Evolutionary conservation across 495 filamentous ascomycete species (phyloP).

Genomic region (Penicilliopsis zonata): DNA sequence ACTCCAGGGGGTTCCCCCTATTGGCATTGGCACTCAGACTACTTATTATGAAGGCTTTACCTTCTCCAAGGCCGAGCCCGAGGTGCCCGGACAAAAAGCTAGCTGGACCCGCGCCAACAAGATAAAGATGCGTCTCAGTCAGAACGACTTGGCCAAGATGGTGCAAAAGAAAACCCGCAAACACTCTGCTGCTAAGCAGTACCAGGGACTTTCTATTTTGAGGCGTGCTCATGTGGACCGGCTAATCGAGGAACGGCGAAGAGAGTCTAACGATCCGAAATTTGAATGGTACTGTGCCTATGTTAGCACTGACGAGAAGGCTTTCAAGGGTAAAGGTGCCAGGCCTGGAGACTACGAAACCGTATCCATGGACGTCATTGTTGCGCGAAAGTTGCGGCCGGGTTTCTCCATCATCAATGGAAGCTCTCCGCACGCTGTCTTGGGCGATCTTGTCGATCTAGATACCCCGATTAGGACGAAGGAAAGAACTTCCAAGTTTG

Average conservation of each 20-base stretch:
- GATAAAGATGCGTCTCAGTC: conserved; percentile 15
- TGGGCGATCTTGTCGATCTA: conserved; percentile 10
- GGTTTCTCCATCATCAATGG: conserved; percentile 2
- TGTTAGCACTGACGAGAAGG: conserved; percentile 16
- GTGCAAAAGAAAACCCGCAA: conserved; percentile 21
- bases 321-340: conserved; percentile 16
- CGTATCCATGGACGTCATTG: conserved; percentile 24
- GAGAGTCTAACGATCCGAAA: conserved; percentile 7
- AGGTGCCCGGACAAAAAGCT: conserved; percentile 13
- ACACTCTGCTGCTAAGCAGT: conserved; percentile 16
- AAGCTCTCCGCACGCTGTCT: conserved; percentile 6
- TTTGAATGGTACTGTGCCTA: conserved; percentile 28
- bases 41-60: conserved; percentile 19
- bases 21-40: background rate
- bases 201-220: conserved; percentile 14
- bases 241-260: conserved; percentile 17
- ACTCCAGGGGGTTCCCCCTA: background rate
- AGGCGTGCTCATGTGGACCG: conserved; percentile 22
- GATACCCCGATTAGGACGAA: conserved; percentile 1
- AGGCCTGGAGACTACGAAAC: conserved; percentile 19
- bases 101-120: conserved; percentile 21
- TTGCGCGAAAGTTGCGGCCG: conserved; percentile 13
- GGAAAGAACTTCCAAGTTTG: conserved; percentile 1
- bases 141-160: conserved; percentile 16
- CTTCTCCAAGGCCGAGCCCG: conserved; percentile 20